Base-by-base conservation (phyloP, 345 rosid genomes). In the Cochlearia excelsa region DNA sequence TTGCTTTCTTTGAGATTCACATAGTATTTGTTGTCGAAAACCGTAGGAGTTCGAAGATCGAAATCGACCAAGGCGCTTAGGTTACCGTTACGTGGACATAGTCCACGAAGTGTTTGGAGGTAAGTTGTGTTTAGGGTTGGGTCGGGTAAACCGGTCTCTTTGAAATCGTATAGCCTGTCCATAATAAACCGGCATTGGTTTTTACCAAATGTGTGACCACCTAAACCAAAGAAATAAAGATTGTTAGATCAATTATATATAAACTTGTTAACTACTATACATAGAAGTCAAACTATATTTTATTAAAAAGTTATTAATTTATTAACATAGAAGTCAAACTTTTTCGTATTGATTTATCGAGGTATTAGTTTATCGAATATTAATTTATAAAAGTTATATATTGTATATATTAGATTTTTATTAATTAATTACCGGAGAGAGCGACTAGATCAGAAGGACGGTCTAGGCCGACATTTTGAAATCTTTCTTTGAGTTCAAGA, bases 11-110 rank as follows among this genome's bases (percentile, higher is more conserved):
- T 55, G 51, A 88, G 75, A 66, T 88, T 88, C 52, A 52, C 50
- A 71, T 81, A 83, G 68, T 85, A 83, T 38, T 78, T 74, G 71
- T 79, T 85, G 77, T 88, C 96, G 61, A 85, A 83, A 16, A 74
- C 67, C 40, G 74, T 75, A 0, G 77, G 72, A 1, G 88, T 79
- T 73, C 79, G 80, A 31, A 77, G 73, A 67, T 84, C 91, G 0
- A 87, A 77, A 48, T 54, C 60, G 0, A 84, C 66, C 27, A 71
- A 60, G 10, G 1, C 68, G 66, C 70, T 75, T 26, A 35, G 70
- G 5, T 82, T 78, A 0, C 89, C 82, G 49, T 38, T 75, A 1
- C 1, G 54, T 0, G 92, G 85, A 49, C 95, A 87, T 26, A 74
- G 58, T 54, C 59, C 70, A 55, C 71, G 87, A 53, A 82, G 80